phyloP scores from a whole-genome alignment of 306 rosid genomes.

The Gastrolobium villosum region DNA sequence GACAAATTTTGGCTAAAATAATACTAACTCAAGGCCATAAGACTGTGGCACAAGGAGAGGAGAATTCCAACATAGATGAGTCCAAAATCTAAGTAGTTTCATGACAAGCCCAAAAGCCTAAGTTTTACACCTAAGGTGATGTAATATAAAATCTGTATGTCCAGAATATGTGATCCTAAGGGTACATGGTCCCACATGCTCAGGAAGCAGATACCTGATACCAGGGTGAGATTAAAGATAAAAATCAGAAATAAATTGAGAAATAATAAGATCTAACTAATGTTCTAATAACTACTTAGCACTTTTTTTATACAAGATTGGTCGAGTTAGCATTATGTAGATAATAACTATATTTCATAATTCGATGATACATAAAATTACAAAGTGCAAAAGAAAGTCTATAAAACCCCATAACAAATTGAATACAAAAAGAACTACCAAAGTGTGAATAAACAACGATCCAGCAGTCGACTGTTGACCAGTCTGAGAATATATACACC shows the following conservation, averaged over 20 bases:
- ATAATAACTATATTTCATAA: slow-evolving; percentile 21
- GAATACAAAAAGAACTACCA: slow-evolving; percentile 8
- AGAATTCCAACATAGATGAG: too few species aligned
- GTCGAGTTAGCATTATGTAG: slow-evolving; percentile 29
- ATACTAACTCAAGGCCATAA: too few species aligned
- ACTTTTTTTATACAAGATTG: slow-evolving; percentile 19
- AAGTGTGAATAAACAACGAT: slow-evolving; percentile 16
- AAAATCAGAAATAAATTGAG: slow-evolving; percentile 31
- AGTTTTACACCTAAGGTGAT: too few species aligned
- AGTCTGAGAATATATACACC: slow-evolving; percentile 43
- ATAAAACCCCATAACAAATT: slow-evolving; percentile 16
- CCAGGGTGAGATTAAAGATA: slow-evolving; percentile 11
- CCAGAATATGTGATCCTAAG: slow-evolving; percentile 96
- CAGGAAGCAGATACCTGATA: slow-evolving; percentile 90
- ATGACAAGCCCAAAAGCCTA: too few species aligned
- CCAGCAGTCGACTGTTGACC: slow-evolving; percentile 23
- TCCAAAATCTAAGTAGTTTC: too few species aligned
- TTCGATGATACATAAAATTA: slow-evolving; percentile 9
- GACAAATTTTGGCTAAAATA: too few species aligned
- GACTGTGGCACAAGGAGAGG: too few species aligned
- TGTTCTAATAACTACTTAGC: slow-evolving; percentile 26
- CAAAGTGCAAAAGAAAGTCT: neutral
- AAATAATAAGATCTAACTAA: slow-evolving; percentile 13
- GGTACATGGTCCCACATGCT: slow-evolving; percentile 85
- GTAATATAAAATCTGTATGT: slow-evolving; percentile 96